Percentiles rank a stretch among this genome's conserved stretches.
phyloP scores from a whole-genome alignment of 2,329 filamentous ascomycete genomes.

The Colletotrichum cuscutae region DNA sequence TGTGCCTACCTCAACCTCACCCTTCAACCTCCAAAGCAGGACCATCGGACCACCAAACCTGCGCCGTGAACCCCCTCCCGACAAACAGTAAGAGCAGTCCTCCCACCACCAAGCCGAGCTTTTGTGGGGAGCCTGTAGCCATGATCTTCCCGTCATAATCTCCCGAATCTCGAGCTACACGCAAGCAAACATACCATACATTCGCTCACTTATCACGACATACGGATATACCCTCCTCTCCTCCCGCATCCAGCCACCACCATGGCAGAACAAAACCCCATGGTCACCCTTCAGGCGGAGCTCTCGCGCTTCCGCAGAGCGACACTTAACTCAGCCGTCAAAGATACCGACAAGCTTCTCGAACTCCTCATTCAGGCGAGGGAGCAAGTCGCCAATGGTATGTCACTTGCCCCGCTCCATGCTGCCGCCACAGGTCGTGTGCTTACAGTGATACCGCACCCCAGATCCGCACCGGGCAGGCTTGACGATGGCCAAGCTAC shows the following conservation, averaged over 20 bases:
- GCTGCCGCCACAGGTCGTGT: constrained; percentile 12
- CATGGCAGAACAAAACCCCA: constrained; percentile 55
- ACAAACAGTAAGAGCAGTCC: not conserved
- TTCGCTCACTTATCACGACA: constrained; percentile 9
- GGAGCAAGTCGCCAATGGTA: constrained; percentile 78
- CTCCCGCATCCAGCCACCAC: constrained; percentile 10
- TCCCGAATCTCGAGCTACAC: constrained; percentile 12
- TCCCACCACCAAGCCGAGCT: not conserved
- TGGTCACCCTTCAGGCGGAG: constrained; percentile 74
- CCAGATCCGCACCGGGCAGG: constrained; percentile 75
- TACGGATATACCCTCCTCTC: not conserved
- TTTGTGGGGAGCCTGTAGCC: not conserved
- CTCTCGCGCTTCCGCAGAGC: constrained; percentile 77
- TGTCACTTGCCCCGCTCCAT: constrained; percentile 37
- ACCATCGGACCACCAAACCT: not conserved
- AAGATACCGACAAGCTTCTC: constrained; percentile 86
- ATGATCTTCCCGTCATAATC: constrained; percentile 25
- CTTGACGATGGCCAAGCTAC: constrained; percentile 82
- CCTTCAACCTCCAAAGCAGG: not conserved
- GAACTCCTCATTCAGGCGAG: constrained; percentile 79
- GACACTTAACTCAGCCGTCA: constrained; percentile 75
- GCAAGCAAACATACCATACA: constrained; percentile 13
- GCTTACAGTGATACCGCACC: constrained; percentile 13
- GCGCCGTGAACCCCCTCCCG: not conserved
- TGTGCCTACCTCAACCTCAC: constrained; percentile 2